phyloP scores from a whole-genome alignment of 2,329 filamentous ascomycete genomes.

The Mariannaea sp. region DNA sequence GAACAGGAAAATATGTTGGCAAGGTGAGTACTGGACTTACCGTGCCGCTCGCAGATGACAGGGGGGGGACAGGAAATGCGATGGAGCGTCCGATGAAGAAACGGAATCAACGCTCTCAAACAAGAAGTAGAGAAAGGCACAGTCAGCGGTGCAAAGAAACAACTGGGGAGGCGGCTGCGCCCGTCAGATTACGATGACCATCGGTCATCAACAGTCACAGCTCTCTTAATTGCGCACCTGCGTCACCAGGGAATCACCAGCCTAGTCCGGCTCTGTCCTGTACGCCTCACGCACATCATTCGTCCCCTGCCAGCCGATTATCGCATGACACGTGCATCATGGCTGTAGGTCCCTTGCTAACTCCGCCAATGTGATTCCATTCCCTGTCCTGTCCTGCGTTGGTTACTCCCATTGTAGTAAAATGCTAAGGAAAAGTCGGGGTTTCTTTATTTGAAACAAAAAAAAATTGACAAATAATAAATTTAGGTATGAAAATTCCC shows the following conservation, averaged over 20 bases:
- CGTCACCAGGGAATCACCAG: neutral
- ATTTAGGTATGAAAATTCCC: neutral
- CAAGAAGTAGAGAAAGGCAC: neutral
- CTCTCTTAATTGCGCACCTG: neutral
- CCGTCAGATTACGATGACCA: conserved; percentile 10
- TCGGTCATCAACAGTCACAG: neutral
- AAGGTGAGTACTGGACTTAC: neutral
- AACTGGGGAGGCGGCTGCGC: neutral
- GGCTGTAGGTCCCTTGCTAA: conserved; percentile 25
- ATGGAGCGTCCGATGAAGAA: neutral
- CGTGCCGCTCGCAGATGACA: neutral
- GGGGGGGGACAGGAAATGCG: neutral
- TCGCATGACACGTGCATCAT: conserved; percentile 44
- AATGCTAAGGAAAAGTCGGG: too few species aligned
- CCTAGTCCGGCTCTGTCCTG: neutral
- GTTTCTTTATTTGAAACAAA: neutral
- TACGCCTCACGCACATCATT: conserved; percentile 20
- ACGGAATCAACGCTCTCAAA: neutral
- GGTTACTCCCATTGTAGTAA: neutral
- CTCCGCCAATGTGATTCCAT: conserved; percentile 12
- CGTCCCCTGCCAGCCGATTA: conserved; percentile 30
- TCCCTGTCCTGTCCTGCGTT: neutral
- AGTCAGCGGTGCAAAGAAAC: neutral
- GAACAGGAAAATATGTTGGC: neutral
- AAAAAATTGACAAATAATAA: too few species aligned